Evolutionary conservation across 73 alveolate genomes (phyloP), one percentile per base, ranked within the genome.

Genomic region (Blepharisma stoltei): DNA sequence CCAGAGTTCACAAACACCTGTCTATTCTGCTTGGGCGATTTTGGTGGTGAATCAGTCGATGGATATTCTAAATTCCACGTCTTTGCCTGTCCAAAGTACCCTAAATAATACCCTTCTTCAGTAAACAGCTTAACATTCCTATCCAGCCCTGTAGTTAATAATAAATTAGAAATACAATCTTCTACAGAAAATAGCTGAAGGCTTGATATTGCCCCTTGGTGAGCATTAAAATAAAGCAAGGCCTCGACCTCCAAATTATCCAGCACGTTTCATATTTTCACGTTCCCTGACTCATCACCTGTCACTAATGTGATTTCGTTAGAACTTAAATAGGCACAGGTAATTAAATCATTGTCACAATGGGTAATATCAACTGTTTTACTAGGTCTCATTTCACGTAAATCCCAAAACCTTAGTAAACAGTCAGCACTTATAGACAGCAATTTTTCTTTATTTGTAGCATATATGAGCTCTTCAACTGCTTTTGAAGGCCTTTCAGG

Each of bases 401-500:
- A 14, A 20, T 60, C 73, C 73, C 73, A 60, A 25, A 60, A 60
- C 4, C 73, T 14, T 2, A 60, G 14, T 3, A 14, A 25, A 5
- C 23, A 14, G 23, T 60, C 73, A 8, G 73, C 73, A 60, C 73
- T 60, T 14, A 60, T 38, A 60, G 73, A 60, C 0, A 60, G 14
- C 38, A 60, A 25, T 14, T 18, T 18, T 14, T 25, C 23, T 25
- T 14, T 25, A 14, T 14, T 9, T 14, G 37, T 20, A 2, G 73
- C 14, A 60, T 60, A 60, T 8, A 60, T 11, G 2, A 60, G 46
- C 23, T 60, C 73, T 60, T 87, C 95, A 49, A 87, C 89, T 25
- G 95, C 86, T 54, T 87, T 87, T 11, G 86, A 73, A 38, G 83
- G 89, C 43, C 71, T 52, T 41, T 80, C 85, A 21, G 79, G 81